A percentile compares a stretch with the other conserved stretches of the same genome.
Evolutionary conservation across 768 basidiomycete genomes (phyloP).

Genomic region (Cystofilobasidium capitatum): DNA sequence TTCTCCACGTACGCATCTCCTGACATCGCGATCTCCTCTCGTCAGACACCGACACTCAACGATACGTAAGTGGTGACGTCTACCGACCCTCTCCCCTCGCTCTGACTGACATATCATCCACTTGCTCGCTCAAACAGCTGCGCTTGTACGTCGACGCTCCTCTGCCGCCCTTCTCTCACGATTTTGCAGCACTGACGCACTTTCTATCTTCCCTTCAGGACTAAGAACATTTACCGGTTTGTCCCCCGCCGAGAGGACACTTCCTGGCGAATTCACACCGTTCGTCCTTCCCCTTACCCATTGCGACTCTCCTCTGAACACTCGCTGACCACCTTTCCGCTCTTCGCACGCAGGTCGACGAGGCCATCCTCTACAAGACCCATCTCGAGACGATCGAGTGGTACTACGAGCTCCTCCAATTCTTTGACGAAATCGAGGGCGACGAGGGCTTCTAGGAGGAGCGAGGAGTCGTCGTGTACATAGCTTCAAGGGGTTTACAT

Average conservation of each 20-base stretch:
- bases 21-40: no score
- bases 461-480: background rate
- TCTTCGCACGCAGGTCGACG: constrained; percentile 13
- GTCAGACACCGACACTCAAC: constrained; percentile 16
- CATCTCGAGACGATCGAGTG: constrained; percentile 24
- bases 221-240: constrained; percentile 23
- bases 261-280: background rate
- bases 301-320: background rate
- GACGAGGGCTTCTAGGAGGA: constrained; percentile 20
- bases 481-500: no score
- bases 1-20: no score
- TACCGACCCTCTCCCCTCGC: no score
- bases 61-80: constrained; percentile 15
- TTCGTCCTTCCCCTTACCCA: background rate
- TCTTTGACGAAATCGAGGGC: constrained; percentile 20
- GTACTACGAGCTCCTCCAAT: constrained; percentile 18
- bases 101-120: background rate
- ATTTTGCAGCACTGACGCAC: no score
- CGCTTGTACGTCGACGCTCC: no score
- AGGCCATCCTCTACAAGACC: constrained; percentile 12
- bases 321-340: background rate
- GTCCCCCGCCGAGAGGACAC: constrained; percentile 6
- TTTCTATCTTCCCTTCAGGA: no score
- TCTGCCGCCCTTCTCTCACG: no score
- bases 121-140: background rate